Evolutionary conservation across 495 filamentous ascomycete genomes (phyloP), one percentile per base, ranked within the genome.

Genomic region (Hyaloscypha variabilis): DNA sequence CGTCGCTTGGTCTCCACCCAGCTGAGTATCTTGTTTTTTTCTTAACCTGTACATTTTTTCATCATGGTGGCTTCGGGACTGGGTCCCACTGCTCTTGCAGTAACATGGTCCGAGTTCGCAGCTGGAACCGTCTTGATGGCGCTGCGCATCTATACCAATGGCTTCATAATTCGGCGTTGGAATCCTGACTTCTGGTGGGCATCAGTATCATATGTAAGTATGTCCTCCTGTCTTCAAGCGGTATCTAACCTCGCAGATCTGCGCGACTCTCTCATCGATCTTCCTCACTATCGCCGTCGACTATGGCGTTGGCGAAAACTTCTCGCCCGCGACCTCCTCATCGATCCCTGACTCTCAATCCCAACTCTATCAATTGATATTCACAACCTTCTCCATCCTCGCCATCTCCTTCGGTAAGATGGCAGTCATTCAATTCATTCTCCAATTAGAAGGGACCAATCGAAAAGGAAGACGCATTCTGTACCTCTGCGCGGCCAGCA

Each of bases 341-440:
- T 61, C 63, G 36, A 61, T 60, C 46, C 56, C 55, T 25, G 30
- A 60, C 60, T 50, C 63, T 59, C 55, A 60, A 59, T 60, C 55
- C 57, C 63, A 66, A 24, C 63, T 66, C 56, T 60, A 61, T 30
- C 55, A 66, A 53, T 60, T 53, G 36, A 34, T 66, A 52, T 66
- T 66, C 51, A 66, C 63, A 21, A 66, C 63, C 55, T 66, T 66
- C 34, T 59, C 63, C 55, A 61, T 66, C 23, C 55, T 61, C 42
- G 55, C 63, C 56, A 66, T 66, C 55, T 28, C 56, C 8, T 60
- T 66, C 26, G 63, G 63, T 61, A 66, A 66, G 63, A 51, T 66
- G 56, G 63, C 63, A 53, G 63, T 66, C 19, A 66, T 66, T 66
- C 56, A 59, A 59, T 66, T 66, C 63, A 66, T 66, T 30, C 63